Evolutionary conservation across 2,329 filamentous ascomycete genomes (phyloP).

Genomic region (Amylocarpus encephaloides): DNA sequence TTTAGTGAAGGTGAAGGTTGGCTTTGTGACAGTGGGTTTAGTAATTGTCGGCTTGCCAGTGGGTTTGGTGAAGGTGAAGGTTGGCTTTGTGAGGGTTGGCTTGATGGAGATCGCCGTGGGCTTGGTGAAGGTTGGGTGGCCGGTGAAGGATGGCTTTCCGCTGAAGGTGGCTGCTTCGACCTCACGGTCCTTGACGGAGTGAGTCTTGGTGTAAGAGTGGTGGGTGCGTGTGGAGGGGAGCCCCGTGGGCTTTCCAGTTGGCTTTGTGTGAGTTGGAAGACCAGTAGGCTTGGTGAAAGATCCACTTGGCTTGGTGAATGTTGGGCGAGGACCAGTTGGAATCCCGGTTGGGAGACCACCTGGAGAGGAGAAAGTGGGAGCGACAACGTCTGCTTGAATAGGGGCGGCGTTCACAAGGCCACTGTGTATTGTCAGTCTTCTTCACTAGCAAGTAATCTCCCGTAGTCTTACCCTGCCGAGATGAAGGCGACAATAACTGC

Average conservation of each 20-base stretch:
- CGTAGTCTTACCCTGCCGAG: neutral
- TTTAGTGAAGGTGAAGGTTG: neutral
- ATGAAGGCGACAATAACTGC: neutral
- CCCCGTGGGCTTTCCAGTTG: neutral
- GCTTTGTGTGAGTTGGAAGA: neutral
- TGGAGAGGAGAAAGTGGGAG: neutral
- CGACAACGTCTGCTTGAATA: neutral
- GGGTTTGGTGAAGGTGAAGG: neutral
- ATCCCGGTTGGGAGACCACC: neutral
- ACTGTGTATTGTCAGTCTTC: neutral
- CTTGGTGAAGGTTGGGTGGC: neutral
- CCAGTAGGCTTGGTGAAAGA: neutral
- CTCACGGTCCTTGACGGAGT: too few relatives aligned
- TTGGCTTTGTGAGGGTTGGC: neutral
- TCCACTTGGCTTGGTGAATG: neutral
- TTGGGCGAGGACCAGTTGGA: too few relatives aligned
- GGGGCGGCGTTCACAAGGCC: neutral
- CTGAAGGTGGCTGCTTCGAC: neutral
- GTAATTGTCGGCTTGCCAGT: neutral
- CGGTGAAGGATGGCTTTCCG: neutral
- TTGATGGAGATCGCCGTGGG: neutral
- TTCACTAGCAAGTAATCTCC: neutral
- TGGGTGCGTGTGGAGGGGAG: too few relatives aligned
- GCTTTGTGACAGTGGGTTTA: neutral
- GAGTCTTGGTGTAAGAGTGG: too few relatives aligned